Evolutionary conservation across 192 early-diverging fungal genomes (phyloP), one percentile per base, ranked within the genome.

Genomic region (Podila minutissima): DNA sequence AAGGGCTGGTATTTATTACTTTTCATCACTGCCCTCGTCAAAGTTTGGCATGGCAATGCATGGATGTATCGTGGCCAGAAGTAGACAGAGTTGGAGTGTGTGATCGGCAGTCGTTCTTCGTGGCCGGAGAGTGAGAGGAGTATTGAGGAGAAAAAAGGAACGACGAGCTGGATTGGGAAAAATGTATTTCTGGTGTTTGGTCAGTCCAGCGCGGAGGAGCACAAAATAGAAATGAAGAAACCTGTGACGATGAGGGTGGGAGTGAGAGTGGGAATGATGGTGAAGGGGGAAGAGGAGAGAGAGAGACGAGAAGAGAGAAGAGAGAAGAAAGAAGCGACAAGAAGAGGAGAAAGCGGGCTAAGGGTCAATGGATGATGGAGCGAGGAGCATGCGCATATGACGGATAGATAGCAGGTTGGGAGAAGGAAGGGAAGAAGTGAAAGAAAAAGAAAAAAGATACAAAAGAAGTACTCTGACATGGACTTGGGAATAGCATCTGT

Each of bases 1-100:
- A 24, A 24, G 17, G 53, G 53, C 20, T 61, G 22, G 28, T 61
- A 17, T 61, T 24, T 61, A 26, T 61, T 55, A 55, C 53, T 55
- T 55, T 55, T 55, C 53, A 55, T 55, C 53, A 26, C 53, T 55
- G 53, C 53, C 53, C n/a, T 55, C 53, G 53, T 55, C 53, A 55
- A 55, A 24, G 24, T 55, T 55, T 24, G 53, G 53, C 53, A 55
- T 55, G 53, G 53, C 11, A 55, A 26, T 26, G 24, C 53, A 55
- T 55, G 53, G 53, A 26, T 55, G 53, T 55, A 55, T 55, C 53
- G 53, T n/a, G 22, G 26, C 28, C 29, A 61, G 59, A 61, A 31
- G 59, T 13, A 33, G 59, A 58, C 55, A 28, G 11, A 33, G 15
- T 26, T 19, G 28, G 11, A 26, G 26, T 20, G 28, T 19, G 22